phyloP scores from a whole-genome alignment of 495 filamentous ascomycete species.

The Filosporella fistucella region DNA sequence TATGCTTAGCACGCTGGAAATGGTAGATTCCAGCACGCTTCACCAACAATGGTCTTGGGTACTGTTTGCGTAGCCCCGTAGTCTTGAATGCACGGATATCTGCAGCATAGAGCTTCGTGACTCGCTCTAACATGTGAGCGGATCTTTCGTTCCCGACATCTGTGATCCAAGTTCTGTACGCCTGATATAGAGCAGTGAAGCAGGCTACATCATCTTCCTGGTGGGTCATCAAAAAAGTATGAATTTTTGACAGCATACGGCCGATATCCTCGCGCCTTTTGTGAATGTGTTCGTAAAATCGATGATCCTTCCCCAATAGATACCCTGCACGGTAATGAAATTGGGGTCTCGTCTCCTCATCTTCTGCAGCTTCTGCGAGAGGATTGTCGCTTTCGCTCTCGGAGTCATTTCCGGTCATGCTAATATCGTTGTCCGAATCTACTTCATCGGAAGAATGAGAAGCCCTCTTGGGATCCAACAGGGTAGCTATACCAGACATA shows the following conservation, averaged over 20 bases:
- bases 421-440: slow-evolving; percentile 32
- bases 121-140: slow-evolving; percentile 86
- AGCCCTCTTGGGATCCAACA: slow-evolving; percentile 78
- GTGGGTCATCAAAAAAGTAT: slow-evolving; percentile 74
- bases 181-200: slow-evolving; percentile 87
- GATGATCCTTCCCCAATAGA: slow-evolving; percentile 54
- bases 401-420: slow-evolving; percentile 37
- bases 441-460: slow-evolving; percentile 37
- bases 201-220: slow-evolving; percentile 95
- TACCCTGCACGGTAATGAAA: slow-evolving; percentile 88
- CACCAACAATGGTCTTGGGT: slow-evolving; percentile 83
- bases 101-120: slow-evolving; percentile 72
- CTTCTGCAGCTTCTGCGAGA: slow-evolving; percentile 65
- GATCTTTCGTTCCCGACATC: slow-evolving; percentile 96
- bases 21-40: slow-evolving; percentile 93
- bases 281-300: slow-evolving; percentile 72
- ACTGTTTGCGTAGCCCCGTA: slow-evolving; percentile 85
- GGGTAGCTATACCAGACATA: slow-evolving; percentile 78
- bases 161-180: slow-evolving; percentile 94
- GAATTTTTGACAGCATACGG: slow-evolving; percentile 74
- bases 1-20: slow-evolving; percentile 86
- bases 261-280: slow-evolving; percentile 73
- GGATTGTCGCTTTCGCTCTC: slow-evolving; percentile 54
- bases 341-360: slow-evolving; percentile 73
- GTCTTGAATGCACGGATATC: slow-evolving; percentile 93